Conservation (phyloP, 306 rosid genomes). For the Rosa multiflora region DNA sequence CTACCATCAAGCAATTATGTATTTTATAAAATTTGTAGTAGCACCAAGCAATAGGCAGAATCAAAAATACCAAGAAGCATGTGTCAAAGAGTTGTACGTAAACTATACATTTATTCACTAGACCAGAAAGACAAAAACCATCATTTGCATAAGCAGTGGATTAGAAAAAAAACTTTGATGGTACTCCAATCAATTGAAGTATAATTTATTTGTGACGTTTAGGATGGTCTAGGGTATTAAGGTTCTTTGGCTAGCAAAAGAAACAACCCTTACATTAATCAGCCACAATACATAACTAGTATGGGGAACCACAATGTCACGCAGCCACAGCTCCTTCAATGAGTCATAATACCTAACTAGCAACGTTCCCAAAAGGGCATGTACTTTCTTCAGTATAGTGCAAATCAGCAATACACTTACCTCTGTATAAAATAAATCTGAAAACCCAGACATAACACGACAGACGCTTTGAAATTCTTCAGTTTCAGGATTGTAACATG, state of each 20-base stretch:
- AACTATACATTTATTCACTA: not conserved
- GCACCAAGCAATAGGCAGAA: not conserved
- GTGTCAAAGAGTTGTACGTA: not conserved
- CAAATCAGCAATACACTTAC: constrained; percentile 33
- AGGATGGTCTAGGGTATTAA: not conserved
- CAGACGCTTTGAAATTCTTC: constrained; percentile 93
- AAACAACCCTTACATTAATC: not conserved
- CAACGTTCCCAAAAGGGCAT: not conserved
- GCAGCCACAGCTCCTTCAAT: not conserved
- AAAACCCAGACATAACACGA: constrained; percentile 94
- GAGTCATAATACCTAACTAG: not conserved
- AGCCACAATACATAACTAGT: not conserved
- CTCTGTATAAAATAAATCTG: constrained; percentile 81
- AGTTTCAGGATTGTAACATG: constrained; percentile 81
- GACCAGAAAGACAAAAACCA: not conserved
- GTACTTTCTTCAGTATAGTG: not conserved
- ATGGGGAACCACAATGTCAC: not conserved
- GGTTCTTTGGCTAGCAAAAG: not conserved
- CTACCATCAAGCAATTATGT: not conserved
- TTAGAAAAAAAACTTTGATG: not conserved
- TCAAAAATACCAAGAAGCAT: not conserved
- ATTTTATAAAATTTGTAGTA: too few species aligned
- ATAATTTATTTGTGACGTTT: not conserved
- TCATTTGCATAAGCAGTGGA: not conserved
- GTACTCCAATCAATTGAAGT: not conserved